These are phyloP conservation scores for Sungouiozyma intestinalis DNA, from an alignment of 805 yeast genomes.

Conservation along the genomic window DNA sequence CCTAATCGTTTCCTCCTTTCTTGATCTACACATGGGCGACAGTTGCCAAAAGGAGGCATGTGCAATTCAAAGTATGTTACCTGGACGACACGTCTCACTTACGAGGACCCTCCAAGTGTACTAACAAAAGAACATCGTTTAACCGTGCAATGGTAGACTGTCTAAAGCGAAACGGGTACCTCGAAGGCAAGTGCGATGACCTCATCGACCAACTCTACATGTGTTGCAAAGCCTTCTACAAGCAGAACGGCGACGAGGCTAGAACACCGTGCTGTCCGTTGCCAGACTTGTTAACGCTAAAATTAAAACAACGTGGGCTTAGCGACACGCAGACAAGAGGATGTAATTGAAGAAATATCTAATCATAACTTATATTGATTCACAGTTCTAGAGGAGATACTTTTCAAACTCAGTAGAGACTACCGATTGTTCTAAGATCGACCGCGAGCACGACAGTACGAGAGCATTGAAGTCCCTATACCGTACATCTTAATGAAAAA, in stretches of 20 bases:
- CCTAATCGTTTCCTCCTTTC: background rate
- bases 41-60: constrained; percentile 77
- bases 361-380: constrained; percentile 17
- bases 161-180: constrained; percentile 46
- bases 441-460: constrained; percentile 80
- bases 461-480: constrained; percentile 8
- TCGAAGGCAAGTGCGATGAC: constrained; percentile 65
- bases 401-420: constrained; percentile 12
- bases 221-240: constrained; percentile 64
- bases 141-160: constrained; percentile 41
- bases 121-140: too few species aligned
- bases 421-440: constrained; percentile 56
- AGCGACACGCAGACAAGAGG: background rate
- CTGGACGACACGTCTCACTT: too few species aligned
- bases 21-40: constrained; percentile 11
- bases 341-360: constrained; percentile 16
- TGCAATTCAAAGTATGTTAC: constrained; percentile 54
- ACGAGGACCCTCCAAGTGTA: too few species aligned
- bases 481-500: constrained; percentile 7
- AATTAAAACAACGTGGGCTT: background rate
- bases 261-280: constrained; percentile 72
- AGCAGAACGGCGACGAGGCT: constrained; percentile 45
- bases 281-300: constrained; percentile 25
- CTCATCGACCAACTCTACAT: constrained; percentile 60
- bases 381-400: constrained; percentile 23